Conservation (phyloP, 2,329 filamentous ascomycete species). For the Pestalotiopsis sp. region DNA sequence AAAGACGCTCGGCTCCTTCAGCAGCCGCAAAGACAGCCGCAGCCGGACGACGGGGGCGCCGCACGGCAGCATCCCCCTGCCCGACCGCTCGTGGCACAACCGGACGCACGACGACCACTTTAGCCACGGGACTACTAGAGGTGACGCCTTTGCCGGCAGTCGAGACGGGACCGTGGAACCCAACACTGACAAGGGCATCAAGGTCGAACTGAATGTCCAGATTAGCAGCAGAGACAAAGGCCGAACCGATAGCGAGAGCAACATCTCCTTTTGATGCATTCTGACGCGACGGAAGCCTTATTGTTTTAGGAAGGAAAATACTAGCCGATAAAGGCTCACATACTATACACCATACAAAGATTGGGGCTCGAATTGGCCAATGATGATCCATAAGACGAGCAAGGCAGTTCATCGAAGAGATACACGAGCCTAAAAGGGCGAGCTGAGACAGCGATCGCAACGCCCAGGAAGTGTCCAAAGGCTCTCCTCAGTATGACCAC, state of each 20-base stretch:
- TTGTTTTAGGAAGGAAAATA: too few relatives aligned
- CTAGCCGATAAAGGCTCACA: too few relatives aligned
- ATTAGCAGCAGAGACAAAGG: not conserved
- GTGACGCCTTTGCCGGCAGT: not conserved
- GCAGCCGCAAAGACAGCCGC: constrained; percentile 4
- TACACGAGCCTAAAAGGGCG: too few relatives aligned
- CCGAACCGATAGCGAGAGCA: not conserved
- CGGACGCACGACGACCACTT: not conserved
- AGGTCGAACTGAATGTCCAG: constrained; percentile 6
- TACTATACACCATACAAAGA: too few relatives aligned
- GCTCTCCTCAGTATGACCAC: too few relatives aligned
- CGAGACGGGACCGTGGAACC: not conserved
- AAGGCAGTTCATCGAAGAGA: too few relatives aligned
- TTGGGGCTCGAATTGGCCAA: too few relatives aligned
- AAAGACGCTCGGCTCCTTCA: not conserved
- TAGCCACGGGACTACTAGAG: not conserved
- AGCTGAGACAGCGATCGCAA: too few relatives aligned
- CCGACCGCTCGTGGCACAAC: constrained; percentile 1
- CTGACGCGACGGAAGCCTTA: not conserved
- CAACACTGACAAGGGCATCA: not conserved
- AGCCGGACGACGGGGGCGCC: not conserved
- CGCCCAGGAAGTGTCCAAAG: too few relatives aligned
- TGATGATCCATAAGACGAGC: too few relatives aligned
- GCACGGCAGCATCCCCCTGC: not conserved
- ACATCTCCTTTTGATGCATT: not conserved